These are phyloP conservation scores for Amphirosellinia nigrospora DNA, from an alignment of 495 filamentous ascomycete species.

Conservation along the genomic window DNA sequence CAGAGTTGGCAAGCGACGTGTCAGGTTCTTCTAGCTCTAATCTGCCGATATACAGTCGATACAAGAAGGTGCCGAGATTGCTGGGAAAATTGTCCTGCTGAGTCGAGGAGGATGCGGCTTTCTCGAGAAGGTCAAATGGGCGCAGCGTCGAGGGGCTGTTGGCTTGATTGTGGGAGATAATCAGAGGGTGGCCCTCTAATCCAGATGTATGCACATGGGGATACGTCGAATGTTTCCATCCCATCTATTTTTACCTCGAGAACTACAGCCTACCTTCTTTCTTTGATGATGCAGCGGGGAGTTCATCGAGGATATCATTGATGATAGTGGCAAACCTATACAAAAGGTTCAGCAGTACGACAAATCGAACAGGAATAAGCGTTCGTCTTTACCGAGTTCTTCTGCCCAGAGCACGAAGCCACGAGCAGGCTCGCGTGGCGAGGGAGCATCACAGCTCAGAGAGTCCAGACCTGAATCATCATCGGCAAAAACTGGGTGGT, in stretches of 20 bases:
- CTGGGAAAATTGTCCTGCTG: conserved; percentile 87
- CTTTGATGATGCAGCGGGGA: conserved; percentile 81
- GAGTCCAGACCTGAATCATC: conserved; percentile 23
- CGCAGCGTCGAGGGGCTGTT: conserved; percentile 83
- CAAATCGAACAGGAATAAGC: conserved; percentile 49
- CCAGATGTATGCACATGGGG: conserved; percentile 95
- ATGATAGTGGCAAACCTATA: conserved; percentile 56
- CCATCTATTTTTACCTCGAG: conserved; percentile 93
- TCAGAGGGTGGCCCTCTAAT: conserved; percentile 84
- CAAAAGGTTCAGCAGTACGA: conserved; percentile 56
- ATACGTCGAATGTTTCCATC: conserved; percentile 93
- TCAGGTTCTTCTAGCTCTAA: conserved; percentile 49
- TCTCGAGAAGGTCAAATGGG: conserved; percentile 96
- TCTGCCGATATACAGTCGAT: conserved; percentile 92
- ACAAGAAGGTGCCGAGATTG: conserved; percentile 93
- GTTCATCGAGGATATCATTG: conserved; percentile 61
- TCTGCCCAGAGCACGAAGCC: conserved; percentile 32
- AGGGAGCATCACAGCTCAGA: conserved; percentile 26
- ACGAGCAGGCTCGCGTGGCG: conserved; percentile 28
- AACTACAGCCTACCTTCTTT: conserved; percentile 92
- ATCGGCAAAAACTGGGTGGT: conserved; percentile 48
- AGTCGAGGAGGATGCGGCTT: conserved; percentile 96
- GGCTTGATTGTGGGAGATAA: conserved; percentile 96
- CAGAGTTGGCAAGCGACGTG: conserved; percentile 39
- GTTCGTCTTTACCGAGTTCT: conserved; percentile 38